phyloP scores from a whole-genome alignment of 768 basidiomycete species.

The Arthromyces matolae region DNA sequence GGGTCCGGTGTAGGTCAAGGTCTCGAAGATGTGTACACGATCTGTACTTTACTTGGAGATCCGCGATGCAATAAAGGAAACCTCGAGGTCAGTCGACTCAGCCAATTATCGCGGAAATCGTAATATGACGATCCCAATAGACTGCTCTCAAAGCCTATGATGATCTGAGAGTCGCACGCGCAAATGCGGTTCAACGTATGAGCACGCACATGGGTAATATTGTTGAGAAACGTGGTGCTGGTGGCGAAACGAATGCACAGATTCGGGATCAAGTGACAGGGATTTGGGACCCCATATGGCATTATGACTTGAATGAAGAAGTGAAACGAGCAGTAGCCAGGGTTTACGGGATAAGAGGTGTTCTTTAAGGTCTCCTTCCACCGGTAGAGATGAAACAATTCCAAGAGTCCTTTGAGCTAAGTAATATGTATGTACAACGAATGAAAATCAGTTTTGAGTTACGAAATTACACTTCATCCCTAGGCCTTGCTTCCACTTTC shows the following conservation, averaged over 20 bases:
- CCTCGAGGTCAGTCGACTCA: constrained; percentile 32
- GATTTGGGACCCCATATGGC: constrained; percentile 48
- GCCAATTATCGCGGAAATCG: neutral
- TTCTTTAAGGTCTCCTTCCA: neutral
- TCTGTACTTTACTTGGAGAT: constrained; percentile 43
- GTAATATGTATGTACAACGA: too few species aligned
- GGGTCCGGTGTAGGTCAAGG: constrained; percentile 60
- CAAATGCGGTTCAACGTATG: constrained; percentile 43
- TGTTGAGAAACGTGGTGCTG: constrained; percentile 38
- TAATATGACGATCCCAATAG: constrained; percentile 24
- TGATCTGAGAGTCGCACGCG: constrained; percentile 40
- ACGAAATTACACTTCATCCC: too few species aligned
- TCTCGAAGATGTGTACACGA: constrained; percentile 49
- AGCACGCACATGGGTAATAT: constrained; percentile 41
- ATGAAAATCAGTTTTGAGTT: too few species aligned
- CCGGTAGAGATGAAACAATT: neutral
- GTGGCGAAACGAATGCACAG: constrained; percentile 26
- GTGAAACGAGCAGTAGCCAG: constrained; percentile 28
- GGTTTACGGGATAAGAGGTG: constrained; percentile 8
- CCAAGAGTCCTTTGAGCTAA: too few species aligned
- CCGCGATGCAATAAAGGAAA: constrained; percentile 35
- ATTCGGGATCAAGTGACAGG: constrained; percentile 32
- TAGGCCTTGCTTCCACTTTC: too few species aligned
- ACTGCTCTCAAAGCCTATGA: constrained; percentile 45
- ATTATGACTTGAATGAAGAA: constrained; percentile 42